Evolutionary conservation across 805 yeast species (phyloP).

Genomic region (Pichia cephalocereana): DNA sequence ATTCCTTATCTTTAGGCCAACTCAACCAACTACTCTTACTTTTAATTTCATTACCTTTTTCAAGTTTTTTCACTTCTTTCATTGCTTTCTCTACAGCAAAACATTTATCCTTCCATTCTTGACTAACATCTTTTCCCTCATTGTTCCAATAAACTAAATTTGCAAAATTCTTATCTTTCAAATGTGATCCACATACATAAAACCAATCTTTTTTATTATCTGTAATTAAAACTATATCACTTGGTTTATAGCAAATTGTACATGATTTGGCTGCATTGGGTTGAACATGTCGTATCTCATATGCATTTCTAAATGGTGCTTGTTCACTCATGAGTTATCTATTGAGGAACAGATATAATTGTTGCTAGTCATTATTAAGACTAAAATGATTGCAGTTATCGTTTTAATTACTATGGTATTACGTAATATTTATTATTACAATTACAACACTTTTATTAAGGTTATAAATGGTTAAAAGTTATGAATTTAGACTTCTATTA

Average conservation of each 20-base stretch:
- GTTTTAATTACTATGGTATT: too few species aligned
- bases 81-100: neutral
- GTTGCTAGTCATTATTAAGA: neutral
- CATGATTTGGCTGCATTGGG: slow-evolving; percentile 36
- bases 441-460: too few species aligned
- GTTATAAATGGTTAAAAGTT: too few species aligned
- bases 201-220: slow-evolving; percentile 40
- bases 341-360: too few species aligned
- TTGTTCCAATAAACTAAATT: slow-evolving; percentile 22
- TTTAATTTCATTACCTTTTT: neutral
- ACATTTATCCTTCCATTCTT: slow-evolving; percentile 3
- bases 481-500: too few species aligned
- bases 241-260: slow-evolving; percentile 40
- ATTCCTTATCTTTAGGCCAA: neutral
- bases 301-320: neutral
- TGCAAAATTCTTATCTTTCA: slow-evolving; percentile 38
- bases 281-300: slow-evolving; percentile 32
- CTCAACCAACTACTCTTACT: neutral
- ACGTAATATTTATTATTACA: too few species aligned
- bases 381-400: too few species aligned
- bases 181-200: slow-evolving; percentile 40
- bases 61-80: neutral
- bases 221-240: slow-evolving; percentile 36
- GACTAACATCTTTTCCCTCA: slow-evolving; percentile 8
- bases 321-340: neutral